Percentiles rank a stretch among this genome's conserved stretches.
phyloP scores from a whole-genome alignment of 2,329 filamentous ascomycete genomes.

The Epichloe typhina region DNA sequence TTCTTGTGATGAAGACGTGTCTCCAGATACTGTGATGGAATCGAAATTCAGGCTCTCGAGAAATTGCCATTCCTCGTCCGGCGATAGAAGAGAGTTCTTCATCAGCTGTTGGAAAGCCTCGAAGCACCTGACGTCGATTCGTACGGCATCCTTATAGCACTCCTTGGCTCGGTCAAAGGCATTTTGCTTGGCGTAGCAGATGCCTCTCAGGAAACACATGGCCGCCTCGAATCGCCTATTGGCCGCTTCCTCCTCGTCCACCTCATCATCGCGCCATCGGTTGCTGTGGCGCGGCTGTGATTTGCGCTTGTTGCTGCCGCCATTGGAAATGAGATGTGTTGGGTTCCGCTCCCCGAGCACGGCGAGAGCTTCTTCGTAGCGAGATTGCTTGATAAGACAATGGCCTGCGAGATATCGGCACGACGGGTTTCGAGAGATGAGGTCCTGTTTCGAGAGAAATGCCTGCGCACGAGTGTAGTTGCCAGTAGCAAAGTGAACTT shows the following conservation, averaged over 20 bases:
- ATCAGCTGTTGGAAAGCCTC: slow-evolving; percentile 97
- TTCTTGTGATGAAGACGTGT: slow-evolving; percentile 61
- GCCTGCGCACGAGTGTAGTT: slow-evolving; percentile 88
- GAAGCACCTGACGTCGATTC: slow-evolving; percentile 95
- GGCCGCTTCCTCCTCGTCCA: slow-evolving; percentile 51
- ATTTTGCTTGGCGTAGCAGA: slow-evolving; percentile 95
- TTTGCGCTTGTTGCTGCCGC: slow-evolving; percentile 25
- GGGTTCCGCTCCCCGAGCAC: slow-evolving; percentile 89
- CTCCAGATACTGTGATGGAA: slow-evolving; percentile 53
- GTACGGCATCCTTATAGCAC: slow-evolving; percentile 94
- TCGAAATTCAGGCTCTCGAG: slow-evolving; percentile 85
- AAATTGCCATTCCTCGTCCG: slow-evolving; percentile 81
- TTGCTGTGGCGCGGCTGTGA: slow-evolving; percentile 21
- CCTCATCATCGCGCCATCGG: slow-evolving; percentile 20
- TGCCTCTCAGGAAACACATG: slow-evolving; percentile 90
- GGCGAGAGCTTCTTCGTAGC: slow-evolving; percentile 76
- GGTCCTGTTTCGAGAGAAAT: slow-evolving; percentile 71
- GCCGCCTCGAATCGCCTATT: slow-evolving; percentile 83
- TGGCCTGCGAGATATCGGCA: slow-evolving; percentile 89
- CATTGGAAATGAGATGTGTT: slow-evolving; percentile 65
- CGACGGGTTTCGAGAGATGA: slow-evolving; percentile 67
- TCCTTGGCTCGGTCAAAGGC: slow-evolving; percentile 94
- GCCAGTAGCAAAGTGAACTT: slow-evolving; percentile 89
- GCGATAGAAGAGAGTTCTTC: slow-evolving; percentile 85
- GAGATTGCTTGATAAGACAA: slow-evolving; percentile 83